Evolutionary conservation across 108 stramenopile species (phyloP), one percentile per base, ranked within the genome.

Genomic region (Parmales sp.): DNA sequence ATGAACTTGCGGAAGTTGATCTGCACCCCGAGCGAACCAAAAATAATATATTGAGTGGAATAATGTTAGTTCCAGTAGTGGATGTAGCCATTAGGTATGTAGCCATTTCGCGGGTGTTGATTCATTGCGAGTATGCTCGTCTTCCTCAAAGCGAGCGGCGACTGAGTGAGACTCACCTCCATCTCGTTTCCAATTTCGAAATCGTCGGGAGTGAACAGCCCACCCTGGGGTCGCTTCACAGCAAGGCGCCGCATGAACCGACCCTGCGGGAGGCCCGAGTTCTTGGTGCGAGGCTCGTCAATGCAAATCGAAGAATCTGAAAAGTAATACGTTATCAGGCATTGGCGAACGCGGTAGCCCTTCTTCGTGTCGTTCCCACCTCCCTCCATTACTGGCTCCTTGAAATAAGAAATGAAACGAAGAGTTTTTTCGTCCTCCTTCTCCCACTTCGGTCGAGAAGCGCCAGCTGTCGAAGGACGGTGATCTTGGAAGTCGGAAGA

Each of bases 191-290:
- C 81, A 31, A 82, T 74, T 38, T 9, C 69, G 25, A 82, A 78
- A 71, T 82, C 81, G 16, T 26, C 51, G 23, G 75, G 75, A 23
- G 43, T 49, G 37, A 72, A 73, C 18, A 41, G 34, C 38, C 51
- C 38, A 1, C 65, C 43, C 36, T 23, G 1, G 65, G 19, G 19
- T 18, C 11, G 51, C 67, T 72, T 48, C 25, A 75, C 70, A 28
- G 60, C 68, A 31, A 67, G 69, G 48, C 81, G 79, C 67, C 70
- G 73, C 69, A 83, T 72, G 39, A 80, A 77, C 11, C 60, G 75
- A 43, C 83, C 83, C 51, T 78, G 77, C 1, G 72, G 36, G 5
- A 80, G 66, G 36, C 83, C 83, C 41, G 49, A 44, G 77, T 83
- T 82, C n/a, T 23, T 20, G 26, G 69, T 28, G 2, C 38, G 20